phyloP scores from a whole-genome alignment of 2,329 filamentous ascomycete species.

The Colletotrichum destructivum region DNA sequence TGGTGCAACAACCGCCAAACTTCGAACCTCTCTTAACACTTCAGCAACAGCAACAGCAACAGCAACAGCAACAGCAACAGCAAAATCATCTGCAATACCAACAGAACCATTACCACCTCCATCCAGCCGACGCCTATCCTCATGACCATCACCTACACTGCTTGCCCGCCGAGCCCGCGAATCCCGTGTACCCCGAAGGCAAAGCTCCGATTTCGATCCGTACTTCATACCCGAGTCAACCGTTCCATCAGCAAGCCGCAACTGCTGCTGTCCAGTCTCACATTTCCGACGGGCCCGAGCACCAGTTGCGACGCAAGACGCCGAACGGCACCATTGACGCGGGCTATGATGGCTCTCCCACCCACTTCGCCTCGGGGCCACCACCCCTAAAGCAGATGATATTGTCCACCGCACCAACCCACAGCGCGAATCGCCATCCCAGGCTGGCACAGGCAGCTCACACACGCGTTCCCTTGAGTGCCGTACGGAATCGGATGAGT shows the following conservation, averaged over 20 bases:
- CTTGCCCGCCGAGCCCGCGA: slow-evolving; percentile 23
- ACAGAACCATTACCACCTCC: slow-evolving; percentile 46
- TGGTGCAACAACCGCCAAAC: slow-evolving; percentile 62
- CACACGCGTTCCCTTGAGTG: slow-evolving; percentile 6
- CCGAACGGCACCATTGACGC: slow-evolving; percentile 94
- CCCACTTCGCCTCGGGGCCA: slow-evolving; percentile 80
- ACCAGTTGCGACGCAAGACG: slow-evolving; percentile 91
- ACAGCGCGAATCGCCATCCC: slow-evolving; percentile 38
- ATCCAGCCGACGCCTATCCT: slow-evolving; percentile 42
- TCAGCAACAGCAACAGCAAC: slow-evolving; percentile 38
- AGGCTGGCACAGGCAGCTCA: slow-evolving; percentile 2
- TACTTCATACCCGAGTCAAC: slow-evolving; percentile 51
- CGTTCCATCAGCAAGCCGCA: slow-evolving; percentile 45
- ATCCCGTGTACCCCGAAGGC: slow-evolving; percentile 33
- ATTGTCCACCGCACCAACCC: slow-evolving; percentile 69
- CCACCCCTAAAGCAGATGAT: slow-evolving; percentile 89
- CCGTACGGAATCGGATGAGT: not conserved
- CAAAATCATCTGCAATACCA: slow-evolving; percentile 44
- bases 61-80: slow-evolving; percentile 47
- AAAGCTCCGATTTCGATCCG: slow-evolving; percentile 55
- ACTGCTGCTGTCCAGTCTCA: slow-evolving; percentile 27
- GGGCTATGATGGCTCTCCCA: slow-evolving; percentile 88
- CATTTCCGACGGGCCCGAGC: slow-evolving; percentile 67
- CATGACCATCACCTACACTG: slow-evolving; percentile 44
- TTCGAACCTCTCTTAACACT: slow-evolving; percentile 54